Evolutionary conservation across 805 yeast species (phyloP).

Genomic region (Suhomyces sp.): DNA sequence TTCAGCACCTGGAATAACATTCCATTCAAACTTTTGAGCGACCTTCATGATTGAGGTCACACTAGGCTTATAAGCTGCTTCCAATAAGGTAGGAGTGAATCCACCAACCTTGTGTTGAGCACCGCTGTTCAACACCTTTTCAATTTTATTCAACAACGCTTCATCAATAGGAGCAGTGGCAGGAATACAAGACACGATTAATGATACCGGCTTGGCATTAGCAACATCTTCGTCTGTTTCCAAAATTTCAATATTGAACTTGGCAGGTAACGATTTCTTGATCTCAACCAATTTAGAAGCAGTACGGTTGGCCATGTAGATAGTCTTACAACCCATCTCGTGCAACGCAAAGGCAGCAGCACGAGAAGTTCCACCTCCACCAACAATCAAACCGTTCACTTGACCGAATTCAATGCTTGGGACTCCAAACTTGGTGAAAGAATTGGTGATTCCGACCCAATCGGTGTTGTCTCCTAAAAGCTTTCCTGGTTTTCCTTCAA

Average conservation of each 20-base stretch:
- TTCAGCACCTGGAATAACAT: constrained; percentile 85
- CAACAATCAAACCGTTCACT: constrained; percentile 74
- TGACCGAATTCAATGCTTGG: constrained; percentile 36
- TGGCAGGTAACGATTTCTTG: constrained; percentile 57
- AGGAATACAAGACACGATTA: constrained; percentile 80
- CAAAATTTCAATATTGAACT: constrained; percentile 58
- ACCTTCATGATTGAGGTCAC: constrained; percentile 82
- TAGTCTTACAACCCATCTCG: constrained; percentile 70
- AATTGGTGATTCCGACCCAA: constrained; percentile 82
- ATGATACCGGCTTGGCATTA: constrained; percentile 47
- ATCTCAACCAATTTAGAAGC: constrained; percentile 59
- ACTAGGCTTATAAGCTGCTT: constrained; percentile 92
- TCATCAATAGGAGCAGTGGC: constrained; percentile 71
- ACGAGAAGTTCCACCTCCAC: constrained; percentile 97
- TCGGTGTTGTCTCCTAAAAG: constrained; percentile 90
- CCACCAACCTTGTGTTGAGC: constrained; percentile 27
- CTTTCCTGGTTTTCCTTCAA: constrained; percentile 32
- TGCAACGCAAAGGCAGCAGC: constrained; percentile 90
- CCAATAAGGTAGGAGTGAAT: constrained; percentile 61
- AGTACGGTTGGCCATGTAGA: constrained; percentile 83
- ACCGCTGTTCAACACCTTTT: constrained; percentile 46
- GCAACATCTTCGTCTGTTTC: constrained; percentile 48
- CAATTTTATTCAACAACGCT: constrained; percentile 47
- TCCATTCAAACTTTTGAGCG: constrained; percentile 69
- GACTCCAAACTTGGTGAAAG: constrained; percentile 65